Conservation (phyloP, 805 yeast genomes). For the Priceomyces medius region DNA sequence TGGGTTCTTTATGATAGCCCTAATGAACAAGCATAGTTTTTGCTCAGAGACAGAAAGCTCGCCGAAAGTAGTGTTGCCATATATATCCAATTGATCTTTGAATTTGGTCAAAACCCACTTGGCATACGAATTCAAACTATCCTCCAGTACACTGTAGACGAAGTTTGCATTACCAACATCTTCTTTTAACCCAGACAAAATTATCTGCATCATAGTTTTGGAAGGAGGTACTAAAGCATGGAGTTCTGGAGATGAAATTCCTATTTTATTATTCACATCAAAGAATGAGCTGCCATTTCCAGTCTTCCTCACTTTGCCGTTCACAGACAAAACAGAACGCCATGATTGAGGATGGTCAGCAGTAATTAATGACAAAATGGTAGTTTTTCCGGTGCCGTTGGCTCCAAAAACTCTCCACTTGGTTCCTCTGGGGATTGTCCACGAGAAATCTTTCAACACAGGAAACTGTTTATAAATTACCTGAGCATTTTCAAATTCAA, state of each 20-base stretch:
- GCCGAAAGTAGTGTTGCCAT: constrained; percentile 44
- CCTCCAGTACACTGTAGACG: constrained; percentile 40
- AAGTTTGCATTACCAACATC: constrained; percentile 60
- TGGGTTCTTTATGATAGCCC: constrained; percentile 80
- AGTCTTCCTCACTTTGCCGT: constrained; percentile 66
- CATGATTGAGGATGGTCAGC: constrained; percentile 98
- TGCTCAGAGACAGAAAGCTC: constrained; percentile 70
- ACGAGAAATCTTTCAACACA: constrained; percentile 57
- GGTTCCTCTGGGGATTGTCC: constrained; percentile 70
- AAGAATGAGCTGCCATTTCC: constrained; percentile 75
- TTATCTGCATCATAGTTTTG: constrained; percentile 53
- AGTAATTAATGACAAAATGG: constrained; percentile 76
- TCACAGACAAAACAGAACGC: constrained; percentile 64
- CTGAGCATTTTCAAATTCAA: constrained; percentile 58
- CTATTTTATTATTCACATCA: constrained; percentile 74
- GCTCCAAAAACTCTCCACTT: constrained; percentile 88
- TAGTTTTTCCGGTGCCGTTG: constrained; percentile 93
- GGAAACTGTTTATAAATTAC: constrained; percentile 65
- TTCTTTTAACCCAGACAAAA: constrained; percentile 66
- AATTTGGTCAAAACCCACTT: constrained; percentile 20
- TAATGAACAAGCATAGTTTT: constrained; percentile 68
- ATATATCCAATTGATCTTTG: constrained; percentile 28
- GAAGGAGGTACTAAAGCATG: constrained; percentile 77
- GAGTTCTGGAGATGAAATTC: constrained; percentile 87
- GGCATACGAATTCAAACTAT: constrained; percentile 14